Evolutionary conservation across 108 stramenopile genomes (phyloP).

Genomic region (Cyclotella baltica): DNA sequence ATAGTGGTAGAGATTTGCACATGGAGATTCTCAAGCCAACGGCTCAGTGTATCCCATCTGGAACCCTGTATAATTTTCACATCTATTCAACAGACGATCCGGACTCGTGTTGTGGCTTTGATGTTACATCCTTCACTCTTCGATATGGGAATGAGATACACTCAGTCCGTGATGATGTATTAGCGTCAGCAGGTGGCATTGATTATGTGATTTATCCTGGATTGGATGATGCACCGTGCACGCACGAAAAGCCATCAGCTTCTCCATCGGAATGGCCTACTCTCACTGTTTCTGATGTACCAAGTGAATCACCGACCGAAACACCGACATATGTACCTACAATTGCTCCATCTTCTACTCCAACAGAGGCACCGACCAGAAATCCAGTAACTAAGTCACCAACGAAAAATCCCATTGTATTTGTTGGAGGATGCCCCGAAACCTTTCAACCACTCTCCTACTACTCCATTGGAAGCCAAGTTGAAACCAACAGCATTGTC

Average conservation of each 20-base stretch:
- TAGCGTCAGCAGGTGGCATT: too few relatives aligned
- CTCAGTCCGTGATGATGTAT: not conserved
- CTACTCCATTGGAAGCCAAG: slow-evolving; percentile 1
- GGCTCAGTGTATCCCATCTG: slow-evolving; percentile 2
- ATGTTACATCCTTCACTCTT: not conserved
- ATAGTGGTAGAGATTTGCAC: slow-evolving; percentile 1
- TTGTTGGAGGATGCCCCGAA: slow-evolving; percentile 20
- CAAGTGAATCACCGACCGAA: too few relatives aligned
- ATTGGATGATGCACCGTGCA: not conserved
- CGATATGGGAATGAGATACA: slow-evolving; percentile 2
- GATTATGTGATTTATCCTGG: not conserved
- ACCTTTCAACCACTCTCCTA: slow-evolving; percentile 7
- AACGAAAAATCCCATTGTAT: not conserved
- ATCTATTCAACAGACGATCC: slow-evolving; percentile 7
- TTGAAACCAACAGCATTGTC: slow-evolving; percentile 1
- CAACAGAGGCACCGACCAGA: not conserved
- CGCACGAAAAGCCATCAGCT: not conserved
- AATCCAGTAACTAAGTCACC: slow-evolving; percentile 2
- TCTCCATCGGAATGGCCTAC: slow-evolving; percentile 10
- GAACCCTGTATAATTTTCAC: slow-evolving; percentile 4
- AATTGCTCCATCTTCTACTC: not conserved
- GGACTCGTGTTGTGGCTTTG: slow-evolving; percentile 30
- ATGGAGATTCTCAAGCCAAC: slow-evolving; percentile 3
- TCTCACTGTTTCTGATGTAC: not conserved
- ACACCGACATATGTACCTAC: too few relatives aligned